These are phyloP conservation scores for Aquilaria malaccensis DNA, from an alignment of 345 rosid species.

Conservation along the genomic window DNA sequence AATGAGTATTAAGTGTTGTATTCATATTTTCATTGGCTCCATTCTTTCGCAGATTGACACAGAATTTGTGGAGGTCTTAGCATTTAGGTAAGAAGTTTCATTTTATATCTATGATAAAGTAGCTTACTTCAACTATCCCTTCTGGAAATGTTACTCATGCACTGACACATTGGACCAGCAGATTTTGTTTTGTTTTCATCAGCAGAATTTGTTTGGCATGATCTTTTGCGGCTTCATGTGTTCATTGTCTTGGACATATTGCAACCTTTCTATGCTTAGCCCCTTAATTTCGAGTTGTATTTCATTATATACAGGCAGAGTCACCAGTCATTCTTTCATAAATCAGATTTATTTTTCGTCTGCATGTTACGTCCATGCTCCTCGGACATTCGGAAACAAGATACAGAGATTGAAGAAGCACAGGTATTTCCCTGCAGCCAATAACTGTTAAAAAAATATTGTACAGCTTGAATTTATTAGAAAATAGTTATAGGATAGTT, in stretches of 20 bases:
- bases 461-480: too few relatives aligned
- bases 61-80: constrained; percentile 55
- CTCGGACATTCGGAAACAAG: constrained; percentile 40
- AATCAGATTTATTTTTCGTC: constrained; percentile 52
- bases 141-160: too few relatives aligned
- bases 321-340: constrained; percentile 42
- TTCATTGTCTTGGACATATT: neutral
- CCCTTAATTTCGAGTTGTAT: neutral
- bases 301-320: constrained; percentile 38
- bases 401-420: constrained; percentile 51
- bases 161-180: too few relatives aligned
- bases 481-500: too few relatives aligned
- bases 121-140: too few relatives aligned
- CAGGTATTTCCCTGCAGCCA: constrained; percentile 25
- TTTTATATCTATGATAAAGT: neutral
- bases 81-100: constrained; percentile 40
- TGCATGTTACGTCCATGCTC: constrained; percentile 45
- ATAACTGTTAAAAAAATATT: too few relatives aligned
- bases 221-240: too few relatives aligned
- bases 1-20: neutral
- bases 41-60: constrained; percentile 41
- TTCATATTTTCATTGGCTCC: constrained; percentile 7
- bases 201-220: too few relatives aligned
- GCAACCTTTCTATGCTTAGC: constrained; percentile 2
- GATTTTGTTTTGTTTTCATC: too few relatives aligned